These are phyloP conservation scores for Ophiostoma triangulosporum DNA, from an alignment of 2,329 filamentous ascomycete species.

Conservation along the genomic window DNA sequence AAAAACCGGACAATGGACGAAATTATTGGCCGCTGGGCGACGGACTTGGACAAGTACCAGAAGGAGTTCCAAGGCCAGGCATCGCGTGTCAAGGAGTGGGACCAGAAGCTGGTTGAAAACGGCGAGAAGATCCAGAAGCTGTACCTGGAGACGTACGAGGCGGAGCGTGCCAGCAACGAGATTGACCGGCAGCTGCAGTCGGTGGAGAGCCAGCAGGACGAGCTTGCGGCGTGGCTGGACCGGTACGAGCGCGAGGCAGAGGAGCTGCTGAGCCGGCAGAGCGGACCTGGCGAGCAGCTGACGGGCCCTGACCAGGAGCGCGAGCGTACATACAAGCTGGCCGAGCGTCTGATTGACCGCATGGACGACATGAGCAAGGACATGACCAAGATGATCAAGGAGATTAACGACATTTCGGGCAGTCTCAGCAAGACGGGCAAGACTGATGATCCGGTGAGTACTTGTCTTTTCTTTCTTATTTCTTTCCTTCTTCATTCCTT, in stretches of 20 bases:
- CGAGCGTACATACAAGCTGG: conserved; percentile 89
- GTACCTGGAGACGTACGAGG: conserved; percentile 83
- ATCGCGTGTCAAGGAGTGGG: conserved; percentile 76
- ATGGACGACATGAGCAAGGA: conserved; percentile 91
- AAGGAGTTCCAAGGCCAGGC: conserved; percentile 93
- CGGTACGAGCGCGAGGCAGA: conserved; percentile 88
- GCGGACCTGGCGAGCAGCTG: conserved; percentile 53
- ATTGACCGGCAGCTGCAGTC: conserved; percentile 82
- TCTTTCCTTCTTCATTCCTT: background rate
- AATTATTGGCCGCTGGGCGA: conserved; percentile 93
- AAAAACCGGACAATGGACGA: conserved; percentile 99
- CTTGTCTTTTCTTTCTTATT: background rate
- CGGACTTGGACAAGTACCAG: conserved; percentile 88
- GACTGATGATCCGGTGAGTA: conserved; percentile 69
- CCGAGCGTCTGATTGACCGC: conserved; percentile 81
- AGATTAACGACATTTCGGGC: conserved; percentile 88
- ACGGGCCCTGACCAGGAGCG: conserved; percentile 89
- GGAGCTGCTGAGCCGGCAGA: conserved; percentile 67
- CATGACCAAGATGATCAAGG: conserved; percentile 90
- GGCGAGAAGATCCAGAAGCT: conserved; percentile 89
- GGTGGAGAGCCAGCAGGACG: conserved; percentile 86
- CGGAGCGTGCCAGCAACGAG: conserved; percentile 81
- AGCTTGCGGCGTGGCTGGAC: conserved; percentile 77
- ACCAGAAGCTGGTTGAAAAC: conserved; percentile 83
- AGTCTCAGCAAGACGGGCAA: conserved; percentile 81